Percentiles rank a stretch among this genome's conserved stretches.
These are phyloP conservation scores for Phyllachora maydis DNA, from an alignment of 2,329 filamentous ascomycete species.

Conservation along the genomic window DNA sequence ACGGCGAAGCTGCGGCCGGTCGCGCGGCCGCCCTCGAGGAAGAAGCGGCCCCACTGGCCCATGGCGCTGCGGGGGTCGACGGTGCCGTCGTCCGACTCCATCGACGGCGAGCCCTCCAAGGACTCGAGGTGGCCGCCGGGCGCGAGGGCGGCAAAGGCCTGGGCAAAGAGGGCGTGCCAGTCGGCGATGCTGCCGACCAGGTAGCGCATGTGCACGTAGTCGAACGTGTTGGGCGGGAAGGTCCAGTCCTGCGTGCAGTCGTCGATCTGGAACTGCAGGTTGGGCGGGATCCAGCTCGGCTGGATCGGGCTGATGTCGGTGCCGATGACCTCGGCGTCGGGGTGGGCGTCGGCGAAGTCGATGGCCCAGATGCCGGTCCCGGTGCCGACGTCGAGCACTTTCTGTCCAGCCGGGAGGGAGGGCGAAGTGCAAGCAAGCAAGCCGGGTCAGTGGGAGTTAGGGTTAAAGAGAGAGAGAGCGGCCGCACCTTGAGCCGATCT, in stretches of 20 bases:
- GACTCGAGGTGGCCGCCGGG: constrained; percentile 3
- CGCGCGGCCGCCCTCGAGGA: neutral
- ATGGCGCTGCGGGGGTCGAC: constrained; percentile 10
- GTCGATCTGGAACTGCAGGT: constrained; percentile 16
- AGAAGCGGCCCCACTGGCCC: constrained; percentile 3
- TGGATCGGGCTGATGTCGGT: constrained; percentile 12
- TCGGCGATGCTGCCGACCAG: constrained; percentile 14
- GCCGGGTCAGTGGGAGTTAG: too few species aligned
- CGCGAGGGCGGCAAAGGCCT: constrained; percentile 11
- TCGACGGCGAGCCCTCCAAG: neutral
- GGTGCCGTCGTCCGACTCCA: neutral
- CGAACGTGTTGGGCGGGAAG: constrained; percentile 7
- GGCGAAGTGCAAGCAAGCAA: too few species aligned
- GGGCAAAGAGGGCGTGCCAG: constrained; percentile 14
- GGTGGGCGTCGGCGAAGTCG: constrained; percentile 14
- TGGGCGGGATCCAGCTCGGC: constrained; percentile 11
- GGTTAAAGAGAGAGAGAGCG: too few species aligned
- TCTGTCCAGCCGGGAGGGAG: too few species aligned
- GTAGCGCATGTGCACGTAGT: constrained; percentile 16
- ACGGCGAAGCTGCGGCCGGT: constrained; percentile 5
- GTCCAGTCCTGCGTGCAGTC: constrained; percentile 12
- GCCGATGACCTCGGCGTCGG: constrained; percentile 9
- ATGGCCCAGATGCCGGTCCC: constrained; percentile 23
- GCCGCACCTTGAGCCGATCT: too few species aligned
- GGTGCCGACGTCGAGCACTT: constrained; percentile 21